A percentile compares a stretch with the other conserved stretches of the same genome.
Evolutionary conservation across 2,329 filamentous ascomycete genomes (phyloP).

Genomic region (Aspergillus sp.): DNA sequence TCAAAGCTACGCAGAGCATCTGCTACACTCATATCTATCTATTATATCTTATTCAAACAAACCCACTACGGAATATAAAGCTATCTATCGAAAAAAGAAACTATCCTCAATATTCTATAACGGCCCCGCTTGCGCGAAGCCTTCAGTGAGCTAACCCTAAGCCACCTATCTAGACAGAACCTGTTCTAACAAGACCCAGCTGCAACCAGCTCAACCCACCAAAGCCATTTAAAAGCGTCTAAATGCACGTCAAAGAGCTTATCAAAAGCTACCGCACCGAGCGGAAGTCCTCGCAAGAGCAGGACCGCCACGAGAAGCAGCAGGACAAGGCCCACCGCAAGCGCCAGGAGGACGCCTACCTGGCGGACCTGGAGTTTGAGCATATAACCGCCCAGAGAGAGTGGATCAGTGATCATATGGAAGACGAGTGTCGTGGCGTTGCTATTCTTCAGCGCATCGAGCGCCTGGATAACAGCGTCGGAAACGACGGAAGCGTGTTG

Average conservation of each 20-base stretch:
- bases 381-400: background rate
- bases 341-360: background rate
- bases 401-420: background rate
- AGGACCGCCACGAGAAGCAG: background rate
- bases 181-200: too few relatives aligned
- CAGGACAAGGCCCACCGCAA: background rate
- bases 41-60: background rate
- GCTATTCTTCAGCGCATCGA: background rate
- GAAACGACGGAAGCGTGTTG: background rate
- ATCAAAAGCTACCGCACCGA: background rate
- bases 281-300: background rate
- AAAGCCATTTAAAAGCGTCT: background rate
- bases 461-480: background rate
- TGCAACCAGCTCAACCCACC: too few relatives aligned
- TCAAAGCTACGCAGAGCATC: background rate
- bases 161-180: too few relatives aligned
- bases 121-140: too few relatives aligned
- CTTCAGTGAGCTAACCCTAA: too few relatives aligned
- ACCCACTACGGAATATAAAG: background rate
- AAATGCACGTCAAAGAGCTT: background rate
- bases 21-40: background rate
- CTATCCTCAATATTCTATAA: too few relatives aligned
- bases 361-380: background rate
- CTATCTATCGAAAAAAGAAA: background rate
- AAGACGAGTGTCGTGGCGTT: background rate